Percentiles rank a stretch among this genome's conserved stretches.
Conservation (phyloP, 768 basidiomycete species). For the Austroboletus festivus region DNA sequence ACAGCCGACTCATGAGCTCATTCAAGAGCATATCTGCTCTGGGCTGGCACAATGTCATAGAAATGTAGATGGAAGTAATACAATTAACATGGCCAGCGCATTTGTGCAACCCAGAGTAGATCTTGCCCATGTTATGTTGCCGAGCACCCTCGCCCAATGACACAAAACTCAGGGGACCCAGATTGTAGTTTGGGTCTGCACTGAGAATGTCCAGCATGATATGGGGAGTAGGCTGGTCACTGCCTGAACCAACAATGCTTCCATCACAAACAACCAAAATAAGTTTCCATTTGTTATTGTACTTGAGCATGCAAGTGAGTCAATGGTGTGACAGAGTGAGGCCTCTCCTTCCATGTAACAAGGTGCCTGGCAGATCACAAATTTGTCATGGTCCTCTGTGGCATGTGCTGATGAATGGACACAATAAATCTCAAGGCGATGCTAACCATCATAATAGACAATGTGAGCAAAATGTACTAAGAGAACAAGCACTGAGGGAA, state of each 20-base stretch:
- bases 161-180: conserved; percentile 56
- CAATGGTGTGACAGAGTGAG: conserved; percentile 81
- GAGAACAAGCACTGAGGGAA: neutral
- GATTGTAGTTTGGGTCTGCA: conserved; percentile 37
- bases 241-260: conserved; percentile 75
- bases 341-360: conserved; percentile 93
- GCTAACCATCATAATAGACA: neutral
- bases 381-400: conserved; percentile 45
- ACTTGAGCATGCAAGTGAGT: conserved; percentile 81
- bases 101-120: conserved; percentile 92
- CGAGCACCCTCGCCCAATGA: conserved; percentile 89
- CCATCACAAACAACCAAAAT: neutral
- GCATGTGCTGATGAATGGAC: neutral
- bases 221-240: conserved; percentile 62
- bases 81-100: conserved; percentile 87
- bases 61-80: too few relatives aligned
- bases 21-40: too few relatives aligned
- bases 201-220: neutral
- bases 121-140: conserved; percentile 92
- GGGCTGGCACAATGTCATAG: too few relatives aligned
- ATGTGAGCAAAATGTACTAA: neutral
- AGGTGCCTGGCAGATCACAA: conserved; percentile 92
- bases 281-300: neutral
- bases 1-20: too few relatives aligned
- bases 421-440: neutral